Percentiles rank a stretch among this genome's conserved stretches.
These are phyloP conservation scores for Clarkia xantiana DNA, from an alignment of 345 rosid species.

Conservation along the genomic window DNA sequence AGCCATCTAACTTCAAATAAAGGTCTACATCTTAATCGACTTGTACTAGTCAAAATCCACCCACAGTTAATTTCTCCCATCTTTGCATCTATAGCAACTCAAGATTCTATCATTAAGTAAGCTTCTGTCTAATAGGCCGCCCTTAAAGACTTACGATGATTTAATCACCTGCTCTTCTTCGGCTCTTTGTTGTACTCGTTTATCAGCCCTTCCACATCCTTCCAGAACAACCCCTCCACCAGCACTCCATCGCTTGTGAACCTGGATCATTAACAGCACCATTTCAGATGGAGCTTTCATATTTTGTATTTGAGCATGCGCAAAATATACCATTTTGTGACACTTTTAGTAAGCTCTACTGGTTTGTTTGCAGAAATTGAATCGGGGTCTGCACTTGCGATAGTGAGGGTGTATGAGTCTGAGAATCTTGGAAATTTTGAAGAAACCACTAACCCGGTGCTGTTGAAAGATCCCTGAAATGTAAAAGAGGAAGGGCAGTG, in stretches of 20 bases:
- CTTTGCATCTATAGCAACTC: no score
- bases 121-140: no score
- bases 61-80: no score
- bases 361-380: conserved; percentile 82
- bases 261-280: conserved; percentile 27
- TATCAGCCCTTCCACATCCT: conserved; percentile 63
- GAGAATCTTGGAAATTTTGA: conserved; percentile 93
- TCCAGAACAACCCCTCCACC: conserved; percentile 85
- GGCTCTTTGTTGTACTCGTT: conserved; percentile 53
- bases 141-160: neutral
- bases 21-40: no score
- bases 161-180: conserved; percentile 65
- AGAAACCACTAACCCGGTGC: conserved; percentile 83
- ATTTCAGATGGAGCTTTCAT: no score
- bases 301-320: no score
- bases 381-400: conserved; percentile 81
- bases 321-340: conserved; percentile 63
- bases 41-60: no score
- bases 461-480: conserved; percentile 69
- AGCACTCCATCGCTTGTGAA: conserved; percentile 81
- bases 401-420: conserved; percentile 63
- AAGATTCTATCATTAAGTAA: no score
- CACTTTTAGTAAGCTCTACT: conserved; percentile 67
- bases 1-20: no score
- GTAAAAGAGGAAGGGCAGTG: neutral